Conservation (phyloP, 306 rosid genomes). For the Adenanthera pavonina region DNA sequence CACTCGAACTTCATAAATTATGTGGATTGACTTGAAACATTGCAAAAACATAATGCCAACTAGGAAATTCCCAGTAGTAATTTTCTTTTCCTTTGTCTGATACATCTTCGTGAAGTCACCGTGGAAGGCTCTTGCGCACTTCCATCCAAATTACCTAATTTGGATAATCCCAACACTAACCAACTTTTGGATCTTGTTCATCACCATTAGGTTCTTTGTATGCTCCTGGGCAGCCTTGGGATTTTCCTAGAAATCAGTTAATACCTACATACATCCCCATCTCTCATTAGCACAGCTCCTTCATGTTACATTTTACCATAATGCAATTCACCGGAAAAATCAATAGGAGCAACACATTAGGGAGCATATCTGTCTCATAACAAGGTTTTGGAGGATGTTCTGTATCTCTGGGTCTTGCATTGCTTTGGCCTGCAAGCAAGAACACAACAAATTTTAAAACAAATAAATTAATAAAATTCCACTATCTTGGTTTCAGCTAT, state of each 20-base stretch:
- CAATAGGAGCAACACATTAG: background rate
- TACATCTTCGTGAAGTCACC: conserved; percentile 41
- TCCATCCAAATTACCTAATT: conserved; percentile 53
- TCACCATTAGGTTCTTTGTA: conserved; percentile 92
- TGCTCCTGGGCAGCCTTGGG: conserved; percentile 97
- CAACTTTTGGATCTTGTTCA: conserved; percentile 92
- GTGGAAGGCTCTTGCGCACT: background rate
- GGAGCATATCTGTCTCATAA: conserved; percentile 90
- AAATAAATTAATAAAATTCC: background rate
- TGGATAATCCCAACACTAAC: conserved; percentile 95
- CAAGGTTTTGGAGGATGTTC: conserved; percentile 90
- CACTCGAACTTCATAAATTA: background rate
- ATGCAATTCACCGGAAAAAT: background rate
- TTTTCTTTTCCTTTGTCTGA: background rate
- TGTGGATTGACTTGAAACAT: background rate
- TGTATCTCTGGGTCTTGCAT: conserved; percentile 99
- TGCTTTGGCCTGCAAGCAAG: conserved; percentile 77
- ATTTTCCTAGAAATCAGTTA: conserved; percentile 95
- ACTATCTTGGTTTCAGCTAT: background rate
- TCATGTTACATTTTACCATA: background rate
- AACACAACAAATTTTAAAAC: too few species aligned
- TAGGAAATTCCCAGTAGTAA: background rate
- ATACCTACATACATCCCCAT: conserved; percentile 67
- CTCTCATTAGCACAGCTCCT: conserved; percentile 15
- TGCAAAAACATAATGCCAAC: background rate